These are phyloP conservation scores for Eucalyptus rudis DNA, from an alignment of 345 rosid genomes.

Conservation along the genomic window DNA sequence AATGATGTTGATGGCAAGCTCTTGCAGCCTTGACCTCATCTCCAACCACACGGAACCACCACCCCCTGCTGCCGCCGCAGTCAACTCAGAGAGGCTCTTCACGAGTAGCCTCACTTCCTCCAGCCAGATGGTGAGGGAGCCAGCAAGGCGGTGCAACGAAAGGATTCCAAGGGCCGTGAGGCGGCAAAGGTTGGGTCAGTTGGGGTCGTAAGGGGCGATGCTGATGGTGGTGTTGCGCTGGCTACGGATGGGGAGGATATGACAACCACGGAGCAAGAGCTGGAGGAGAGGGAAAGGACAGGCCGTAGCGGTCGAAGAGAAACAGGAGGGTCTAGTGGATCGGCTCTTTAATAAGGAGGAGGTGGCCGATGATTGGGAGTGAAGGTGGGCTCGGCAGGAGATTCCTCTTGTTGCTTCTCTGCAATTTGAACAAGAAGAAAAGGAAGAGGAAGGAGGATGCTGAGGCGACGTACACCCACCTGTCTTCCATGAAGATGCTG, in stretches of 20 bases:
- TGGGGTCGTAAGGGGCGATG: constrained; percentile 14
- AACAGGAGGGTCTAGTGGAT: constrained; percentile 5
- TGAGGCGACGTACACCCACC: neutral
- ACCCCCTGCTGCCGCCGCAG: too few species aligned
- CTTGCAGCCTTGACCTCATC: too few species aligned
- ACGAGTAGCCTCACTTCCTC: neutral
- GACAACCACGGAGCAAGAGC: too few species aligned
- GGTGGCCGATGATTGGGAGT: constrained; percentile 31
- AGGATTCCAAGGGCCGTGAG: constrained; percentile 9
- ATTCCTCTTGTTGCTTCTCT: neutral
- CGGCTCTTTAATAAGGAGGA: constrained; percentile 25
- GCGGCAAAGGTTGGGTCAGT: constrained; percentile 18
- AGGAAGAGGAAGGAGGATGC: neutral
- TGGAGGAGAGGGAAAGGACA: too few species aligned
- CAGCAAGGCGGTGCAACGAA: constrained; percentile 5
- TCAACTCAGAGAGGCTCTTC: too few species aligned
- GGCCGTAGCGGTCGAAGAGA: neutral
- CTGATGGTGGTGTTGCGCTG: constrained; percentile 9
- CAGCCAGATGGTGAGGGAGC: neutral
- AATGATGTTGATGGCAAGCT: too few species aligned
- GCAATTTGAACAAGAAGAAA: neutral
- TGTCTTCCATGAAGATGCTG: neutral
- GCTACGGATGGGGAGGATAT: neutral
- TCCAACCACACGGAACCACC: too few species aligned
- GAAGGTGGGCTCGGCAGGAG: constrained; percentile 35